Evolutionary conservation across 2,329 filamentous ascomycete species (phyloP).

Genomic region (Paramyrothecium sp.): DNA sequence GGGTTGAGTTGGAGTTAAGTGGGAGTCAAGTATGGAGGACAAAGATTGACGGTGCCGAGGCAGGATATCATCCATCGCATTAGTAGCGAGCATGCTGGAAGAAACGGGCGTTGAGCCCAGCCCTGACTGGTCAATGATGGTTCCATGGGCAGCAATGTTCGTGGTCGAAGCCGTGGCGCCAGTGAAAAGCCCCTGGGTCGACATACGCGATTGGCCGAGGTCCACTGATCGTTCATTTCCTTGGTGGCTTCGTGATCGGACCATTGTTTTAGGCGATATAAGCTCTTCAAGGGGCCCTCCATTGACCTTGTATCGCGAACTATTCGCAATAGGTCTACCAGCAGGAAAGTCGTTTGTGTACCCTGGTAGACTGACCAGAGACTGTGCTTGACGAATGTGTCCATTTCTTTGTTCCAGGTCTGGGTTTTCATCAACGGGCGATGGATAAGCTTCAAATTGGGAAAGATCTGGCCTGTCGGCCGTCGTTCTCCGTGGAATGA

Average conservation of each 20-base stretch:
- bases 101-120: conserved; percentile 26
- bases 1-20: conserved; percentile 49
- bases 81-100: conserved; percentile 12
- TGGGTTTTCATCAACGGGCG: neutral
- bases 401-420: conserved; percentile 6
- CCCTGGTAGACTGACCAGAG: conserved; percentile 18
- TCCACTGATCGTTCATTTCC: conserved; percentile 19
- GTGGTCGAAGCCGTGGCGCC: conserved; percentile 37
- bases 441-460: neutral
- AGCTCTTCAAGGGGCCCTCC: conserved; percentile 17
- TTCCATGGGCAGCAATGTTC: conserved; percentile 40
- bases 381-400: conserved; percentile 17
- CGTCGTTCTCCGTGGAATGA: conserved; percentile 12
- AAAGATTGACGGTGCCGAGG: conserved; percentile 13
- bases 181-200: conserved; percentile 27
- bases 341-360: conserved; percentile 6
- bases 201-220: conserved; percentile 12
- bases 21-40: conserved; percentile 29
- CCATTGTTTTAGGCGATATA: conserved; percentile 21
- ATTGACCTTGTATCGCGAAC: conserved; percentile 15
- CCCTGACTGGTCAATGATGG: conserved; percentile 40
- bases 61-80: conserved; percentile 20
- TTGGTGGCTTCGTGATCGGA: conserved; percentile 29
- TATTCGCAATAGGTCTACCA: neutral
- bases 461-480: conserved; percentile 11